Evolutionary conservation across 2,329 filamentous ascomycete genomes (phyloP).

Genomic region (Passalora sequoiae): DNA sequence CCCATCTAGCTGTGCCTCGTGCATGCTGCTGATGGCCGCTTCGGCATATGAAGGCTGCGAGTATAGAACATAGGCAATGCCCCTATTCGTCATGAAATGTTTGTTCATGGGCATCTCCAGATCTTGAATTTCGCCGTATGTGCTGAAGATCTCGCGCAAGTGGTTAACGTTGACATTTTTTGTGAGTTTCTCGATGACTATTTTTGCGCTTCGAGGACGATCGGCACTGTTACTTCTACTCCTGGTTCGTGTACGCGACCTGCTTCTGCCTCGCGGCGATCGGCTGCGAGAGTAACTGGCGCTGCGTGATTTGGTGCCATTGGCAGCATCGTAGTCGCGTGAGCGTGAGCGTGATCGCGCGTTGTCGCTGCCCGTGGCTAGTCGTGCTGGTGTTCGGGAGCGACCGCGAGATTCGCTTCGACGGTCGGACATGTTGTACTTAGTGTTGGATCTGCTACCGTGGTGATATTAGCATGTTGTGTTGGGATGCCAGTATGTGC

Average conservation of each 20-base stretch:
- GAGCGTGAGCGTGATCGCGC: constrained; percentile 31
- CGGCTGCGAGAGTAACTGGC: constrained; percentile 19
- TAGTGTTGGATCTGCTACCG: constrained; percentile 1
- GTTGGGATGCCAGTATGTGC: neutral
- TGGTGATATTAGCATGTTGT: constrained; percentile 2
- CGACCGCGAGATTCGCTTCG: constrained; percentile 41
- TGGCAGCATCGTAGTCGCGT: constrained; percentile 31
- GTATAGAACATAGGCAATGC: constrained; percentile 89
- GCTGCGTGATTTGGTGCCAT: constrained; percentile 26
- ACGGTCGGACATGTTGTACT: constrained; percentile 9
- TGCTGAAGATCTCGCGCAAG: constrained; percentile 83
- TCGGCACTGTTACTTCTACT: constrained; percentile 18
- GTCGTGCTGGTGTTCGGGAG: constrained; percentile 29
- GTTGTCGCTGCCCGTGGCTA: constrained; percentile 21
- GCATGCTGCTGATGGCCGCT: constrained; percentile 81
- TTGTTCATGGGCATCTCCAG: constrained; percentile 87
- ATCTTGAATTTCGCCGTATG: constrained; percentile 79
- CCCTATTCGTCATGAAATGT: constrained; percentile 80
- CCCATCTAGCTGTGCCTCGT: constrained; percentile 84
- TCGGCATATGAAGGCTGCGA: constrained; percentile 73
- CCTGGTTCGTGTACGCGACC: constrained; percentile 14
- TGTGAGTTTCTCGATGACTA: constrained; percentile 91
- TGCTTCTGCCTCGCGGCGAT: constrained; percentile 28
- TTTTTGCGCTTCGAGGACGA: constrained; percentile 49
- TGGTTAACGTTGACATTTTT: constrained; percentile 91